Evolutionary conservation across 441 rosid species (phyloP).

Genomic region (Aleurites moluccanus): DNA sequence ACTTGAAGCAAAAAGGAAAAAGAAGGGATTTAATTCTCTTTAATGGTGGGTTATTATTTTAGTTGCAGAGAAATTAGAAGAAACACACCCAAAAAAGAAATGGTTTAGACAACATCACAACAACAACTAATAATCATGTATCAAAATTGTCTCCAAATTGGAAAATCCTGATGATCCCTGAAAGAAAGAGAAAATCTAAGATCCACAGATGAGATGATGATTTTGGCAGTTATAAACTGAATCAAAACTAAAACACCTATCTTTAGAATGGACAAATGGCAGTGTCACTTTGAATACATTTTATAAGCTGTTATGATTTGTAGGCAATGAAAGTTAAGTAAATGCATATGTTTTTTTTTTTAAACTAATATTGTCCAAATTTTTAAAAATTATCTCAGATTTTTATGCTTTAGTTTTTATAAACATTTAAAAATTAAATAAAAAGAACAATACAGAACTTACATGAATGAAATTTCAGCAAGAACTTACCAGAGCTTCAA

Average conservation of each 20-base stretch:
- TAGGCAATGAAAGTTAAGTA: neutral
- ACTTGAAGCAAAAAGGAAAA: neutral
- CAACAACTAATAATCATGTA: neutral
- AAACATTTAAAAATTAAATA: too few relatives aligned
- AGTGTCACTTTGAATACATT: neutral
- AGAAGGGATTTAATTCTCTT: too few relatives aligned
- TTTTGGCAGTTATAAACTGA: conserved; percentile 1
- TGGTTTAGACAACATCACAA: neutral
- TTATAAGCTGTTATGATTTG: neutral
- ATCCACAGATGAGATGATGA: neutral
- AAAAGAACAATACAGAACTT: neutral
- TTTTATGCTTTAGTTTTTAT: neutral
- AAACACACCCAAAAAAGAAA: neutral
- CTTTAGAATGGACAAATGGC: conserved; percentile 16
- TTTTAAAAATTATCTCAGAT: neutral
- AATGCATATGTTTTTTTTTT: neutral
- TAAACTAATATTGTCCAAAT: neutral
- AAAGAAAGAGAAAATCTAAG: neutral
- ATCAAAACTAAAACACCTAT: neutral
- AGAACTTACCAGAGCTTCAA: neutral
- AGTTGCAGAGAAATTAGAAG: neutral
- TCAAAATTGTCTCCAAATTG: neutral
- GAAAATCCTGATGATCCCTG: neutral
- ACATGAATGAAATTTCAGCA: neutral
- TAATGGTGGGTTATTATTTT: neutral